Base-by-base conservation (phyloP, 129 eudicot genomes). In the Centaurea solstitialis region DNA sequence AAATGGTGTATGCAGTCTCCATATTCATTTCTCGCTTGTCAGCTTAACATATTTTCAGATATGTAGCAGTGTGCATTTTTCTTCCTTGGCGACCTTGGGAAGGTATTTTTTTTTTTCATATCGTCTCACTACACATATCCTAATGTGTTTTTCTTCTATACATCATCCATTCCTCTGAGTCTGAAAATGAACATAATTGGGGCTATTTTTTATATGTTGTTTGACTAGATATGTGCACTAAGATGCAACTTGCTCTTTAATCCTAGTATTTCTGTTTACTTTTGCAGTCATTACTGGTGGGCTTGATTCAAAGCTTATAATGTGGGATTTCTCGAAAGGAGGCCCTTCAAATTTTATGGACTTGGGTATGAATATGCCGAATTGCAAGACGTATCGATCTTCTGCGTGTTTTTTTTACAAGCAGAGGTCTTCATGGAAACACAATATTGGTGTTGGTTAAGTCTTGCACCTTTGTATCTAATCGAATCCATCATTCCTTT, bases 21-120 rank as follows among this genome's bases (percentile, higher is more conserved):
- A 17, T 20, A 41, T 68, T 45, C 28, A 75, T 68, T 66, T 39
- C 8, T 20, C 22, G 38, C 73, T 57, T 75, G 68, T 86, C 22
- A 43, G 84, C 81, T 90, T 78, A 76, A 79, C 90, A 45, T 6
- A 1, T 67, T 26, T 70, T 68, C 78, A 95, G 99, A 95, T 95
- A n/a, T 95, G 99, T 87, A 95, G 94, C 89, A 95, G 93, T 75
- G 98, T 91, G 33, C 97, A 91, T 57, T 95, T 95, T 93, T 83
- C 93, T 95, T 85, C 99, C 98, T 65, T 95, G 99, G 99, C 88
- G 91, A 89, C 87, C 94, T 20, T 95, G 99, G 99, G 99, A 93
- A 93, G 99, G 99, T 95, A 75, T 28, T 53, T 4, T 71, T 75
- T 47, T 40, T n/a, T n/a, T n/a, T n/a, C n/a, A n/a, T n/a, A n/a